A percentile compares a stretch with the other conserved stretches of the same genome.
phyloP scores from a whole-genome alignment of 108 stramenopile species.

The Bacterosira constricta region DNA sequence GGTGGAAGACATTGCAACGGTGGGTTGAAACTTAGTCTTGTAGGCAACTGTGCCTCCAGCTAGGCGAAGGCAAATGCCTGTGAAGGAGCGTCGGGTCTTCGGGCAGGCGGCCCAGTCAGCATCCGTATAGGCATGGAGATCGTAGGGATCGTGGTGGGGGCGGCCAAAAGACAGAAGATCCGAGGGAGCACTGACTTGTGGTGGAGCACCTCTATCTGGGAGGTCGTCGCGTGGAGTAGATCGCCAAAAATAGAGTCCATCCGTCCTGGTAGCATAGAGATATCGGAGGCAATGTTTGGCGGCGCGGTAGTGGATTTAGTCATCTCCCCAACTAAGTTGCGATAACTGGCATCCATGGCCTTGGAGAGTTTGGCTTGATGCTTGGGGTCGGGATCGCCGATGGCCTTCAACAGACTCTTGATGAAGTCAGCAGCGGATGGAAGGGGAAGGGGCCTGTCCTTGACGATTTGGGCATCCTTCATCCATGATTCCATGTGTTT shows the following conservation, averaged over 20 bases:
- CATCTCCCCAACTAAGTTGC: constrained; percentile 44
- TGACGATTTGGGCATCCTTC: neutral
- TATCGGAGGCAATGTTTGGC: neutral
- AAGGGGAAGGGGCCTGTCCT: neutral
- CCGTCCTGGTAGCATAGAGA: neutral
- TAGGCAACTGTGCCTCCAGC: constrained; percentile 39
- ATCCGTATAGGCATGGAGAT: constrained; percentile 15
- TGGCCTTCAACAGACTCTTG: neutral
- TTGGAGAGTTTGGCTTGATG: neutral
- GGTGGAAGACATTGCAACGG: constrained; percentile 30
- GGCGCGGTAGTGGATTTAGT: neutral
- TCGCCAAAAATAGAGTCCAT: constrained; percentile 37
- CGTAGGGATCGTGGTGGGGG: neutral
- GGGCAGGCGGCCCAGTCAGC: constrained; percentile 39
- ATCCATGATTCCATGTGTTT: constrained; percentile 23
- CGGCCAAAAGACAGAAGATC: neutral
- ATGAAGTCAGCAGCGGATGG: neutral
- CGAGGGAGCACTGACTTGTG: neutral
- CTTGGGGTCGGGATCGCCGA: neutral
- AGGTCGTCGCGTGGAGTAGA: neutral
- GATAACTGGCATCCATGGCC: constrained; percentile 20
- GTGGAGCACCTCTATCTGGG: constrained; percentile 6
- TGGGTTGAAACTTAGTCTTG: constrained; percentile 22
- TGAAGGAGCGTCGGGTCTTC: constrained; percentile 24
- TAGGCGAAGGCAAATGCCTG: constrained; percentile 26